Percentiles rank a stretch among this genome's conserved stretches.
Conservation (phyloP, 257 asterid species). For the Plantago ovata region DNA sequence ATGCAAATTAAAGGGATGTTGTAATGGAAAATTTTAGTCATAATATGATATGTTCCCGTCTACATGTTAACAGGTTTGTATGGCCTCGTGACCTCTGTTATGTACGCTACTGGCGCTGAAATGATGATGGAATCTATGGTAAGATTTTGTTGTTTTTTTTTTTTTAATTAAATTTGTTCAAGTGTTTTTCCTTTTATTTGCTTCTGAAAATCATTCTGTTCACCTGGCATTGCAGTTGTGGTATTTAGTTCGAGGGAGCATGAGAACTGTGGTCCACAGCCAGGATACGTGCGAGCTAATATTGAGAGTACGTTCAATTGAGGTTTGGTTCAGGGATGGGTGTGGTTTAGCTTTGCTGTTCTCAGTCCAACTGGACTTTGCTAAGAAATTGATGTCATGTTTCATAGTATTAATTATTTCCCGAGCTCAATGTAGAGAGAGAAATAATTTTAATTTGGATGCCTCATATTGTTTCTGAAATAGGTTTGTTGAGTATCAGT, state of each 20-base stretch:
- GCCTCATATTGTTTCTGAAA: too few species aligned
- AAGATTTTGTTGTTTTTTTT: slow-evolving; percentile 22
- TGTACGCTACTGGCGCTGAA: slow-evolving; percentile 97
- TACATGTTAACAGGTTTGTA: slow-evolving; percentile 52
- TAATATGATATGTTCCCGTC: slow-evolving; percentile 15
- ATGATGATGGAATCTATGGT: slow-evolving; percentile 99
- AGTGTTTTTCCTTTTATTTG: slow-evolving; percentile 15
- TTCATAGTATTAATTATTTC: not conserved
- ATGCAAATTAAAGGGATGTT: not conserved
- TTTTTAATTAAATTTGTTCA: not conserved
- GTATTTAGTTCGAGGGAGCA: slow-evolving; percentile 94
- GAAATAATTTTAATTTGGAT: too few species aligned
- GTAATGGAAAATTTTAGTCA: not conserved
- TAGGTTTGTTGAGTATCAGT: too few species aligned
- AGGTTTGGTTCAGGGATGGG: slow-evolving; percentile 5
- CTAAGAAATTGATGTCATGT: slow-evolving; percentile 18
- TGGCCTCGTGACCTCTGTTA: slow-evolving; percentile 99
- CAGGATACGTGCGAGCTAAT: slow-evolving; percentile 93
- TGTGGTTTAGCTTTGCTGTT: not conserved
- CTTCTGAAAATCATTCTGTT: slow-evolving; percentile 14
- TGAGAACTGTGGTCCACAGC: slow-evolving; percentile 81
- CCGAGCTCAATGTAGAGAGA: not conserved
- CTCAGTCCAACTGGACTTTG: slow-evolving; percentile 12
- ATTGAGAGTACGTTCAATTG: slow-evolving; percentile 63
- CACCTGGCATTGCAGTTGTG: slow-evolving; percentile 60